Evolutionary conservation across 331 rosid species (phyloP).

Genomic region (Phaseolus coccineus): DNA sequence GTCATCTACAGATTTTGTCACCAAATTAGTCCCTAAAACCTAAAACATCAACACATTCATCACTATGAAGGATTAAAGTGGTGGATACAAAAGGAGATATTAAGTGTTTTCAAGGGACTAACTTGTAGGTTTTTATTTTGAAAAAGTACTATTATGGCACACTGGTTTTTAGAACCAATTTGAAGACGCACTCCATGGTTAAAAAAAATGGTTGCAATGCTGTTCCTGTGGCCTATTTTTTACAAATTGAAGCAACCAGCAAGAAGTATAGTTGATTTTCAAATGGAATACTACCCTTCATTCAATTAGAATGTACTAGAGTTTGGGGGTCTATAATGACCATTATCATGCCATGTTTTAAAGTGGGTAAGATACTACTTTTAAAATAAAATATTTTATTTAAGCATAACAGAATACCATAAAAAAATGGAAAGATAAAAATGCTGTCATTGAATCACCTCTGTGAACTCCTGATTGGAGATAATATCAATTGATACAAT

Average conservation of each 20-base stretch:
- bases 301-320: constrained; percentile 13
- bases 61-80: constrained; percentile 10
- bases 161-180: constrained; percentile 13
- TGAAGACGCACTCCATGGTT: background rate
- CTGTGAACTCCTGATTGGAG: constrained; percentile 99
- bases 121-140: background rate
- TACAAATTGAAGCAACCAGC: constrained; percentile 21
- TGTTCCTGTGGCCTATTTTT: constrained; percentile 33
- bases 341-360: constrained; percentile 23
- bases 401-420: constrained; percentile 14
- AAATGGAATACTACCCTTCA: constrained; percentile 8
- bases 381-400: background rate
- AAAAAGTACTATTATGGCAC: background rate
- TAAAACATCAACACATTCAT: constrained; percentile 6
- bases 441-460: constrained; percentile 67
- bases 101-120: constrained; percentile 1
- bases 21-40: constrained; percentile 4
- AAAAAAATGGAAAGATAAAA: constrained; percentile 15
- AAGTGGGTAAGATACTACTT: constrained; percentile 20
- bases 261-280: constrained; percentile 7
- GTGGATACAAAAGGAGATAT: background rate
- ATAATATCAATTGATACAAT: constrained; percentile 87
- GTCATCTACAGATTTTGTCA: background rate
- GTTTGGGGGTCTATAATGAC: background rate
- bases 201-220: background rate